A percentile compares a stretch with the other conserved stretches of the same genome.
These are phyloP conservation scores for Coccomyxa sp. DNA, from an alignment of 139 green algal genomes.

Conservation along the genomic window DNA sequence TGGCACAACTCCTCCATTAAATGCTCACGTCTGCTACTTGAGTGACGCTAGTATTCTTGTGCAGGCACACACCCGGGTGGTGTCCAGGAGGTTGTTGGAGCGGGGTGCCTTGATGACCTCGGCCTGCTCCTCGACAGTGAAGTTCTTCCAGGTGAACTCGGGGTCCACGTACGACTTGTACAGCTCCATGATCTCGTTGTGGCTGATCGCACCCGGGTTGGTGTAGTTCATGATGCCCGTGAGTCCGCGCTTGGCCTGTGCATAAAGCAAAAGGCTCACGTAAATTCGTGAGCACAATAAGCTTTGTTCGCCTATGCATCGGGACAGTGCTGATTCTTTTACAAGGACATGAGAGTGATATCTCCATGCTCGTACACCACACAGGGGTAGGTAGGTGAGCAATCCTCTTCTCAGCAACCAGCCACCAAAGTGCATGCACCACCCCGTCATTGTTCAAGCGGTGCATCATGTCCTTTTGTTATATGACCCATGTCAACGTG, in stretches of 20 bases:
- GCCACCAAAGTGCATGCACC: too few relatives aligned
- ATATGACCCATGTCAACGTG: too few relatives aligned
- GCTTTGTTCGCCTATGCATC: not conserved
- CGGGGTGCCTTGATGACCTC: constrained; percentile 96
- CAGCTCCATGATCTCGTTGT: constrained; percentile 95
- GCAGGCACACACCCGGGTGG: constrained; percentile 49
- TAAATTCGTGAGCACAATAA: not conserved
- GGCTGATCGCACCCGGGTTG: constrained; percentile 92
- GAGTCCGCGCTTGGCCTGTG: constrained; percentile 70
- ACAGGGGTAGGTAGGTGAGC: too few relatives aligned
- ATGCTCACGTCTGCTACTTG: too few relatives aligned
- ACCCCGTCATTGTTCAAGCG: too few relatives aligned
- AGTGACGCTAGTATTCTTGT: too few relatives aligned
- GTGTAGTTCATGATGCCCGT: constrained; percentile 98
- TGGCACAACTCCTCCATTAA: too few relatives aligned
- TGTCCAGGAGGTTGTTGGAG: constrained; percentile 97
- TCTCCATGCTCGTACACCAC: too few relatives aligned
- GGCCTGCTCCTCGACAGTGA: constrained; percentile 92
- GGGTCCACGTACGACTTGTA: constrained; percentile 96
- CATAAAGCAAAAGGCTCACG: not conserved
- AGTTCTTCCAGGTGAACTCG: constrained; percentile 92
- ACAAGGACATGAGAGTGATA: too few relatives aligned
- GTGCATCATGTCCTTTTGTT: too few relatives aligned
- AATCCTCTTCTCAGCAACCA: too few relatives aligned
- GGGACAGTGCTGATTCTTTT: too few relatives aligned